Evolutionary conservation across 495 filamentous ascomycete species (phyloP).

Genomic region (Pyronema omphalodes): DNA sequence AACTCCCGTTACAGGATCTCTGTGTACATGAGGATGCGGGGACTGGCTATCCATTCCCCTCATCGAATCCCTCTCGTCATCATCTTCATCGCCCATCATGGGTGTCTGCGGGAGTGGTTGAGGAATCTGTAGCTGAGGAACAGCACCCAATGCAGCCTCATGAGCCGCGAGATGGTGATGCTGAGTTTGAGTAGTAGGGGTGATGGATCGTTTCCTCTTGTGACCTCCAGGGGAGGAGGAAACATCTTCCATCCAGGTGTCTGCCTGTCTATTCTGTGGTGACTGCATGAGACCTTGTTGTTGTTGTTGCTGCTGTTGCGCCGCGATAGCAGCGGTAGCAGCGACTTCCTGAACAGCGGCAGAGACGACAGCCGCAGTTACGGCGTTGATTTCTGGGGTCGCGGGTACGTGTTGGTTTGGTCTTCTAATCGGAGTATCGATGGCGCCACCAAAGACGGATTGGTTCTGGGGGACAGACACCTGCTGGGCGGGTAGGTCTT

Average conservation of each 20-base stretch:
- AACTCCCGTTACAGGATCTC: not conserved
- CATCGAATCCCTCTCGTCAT: not conserved
- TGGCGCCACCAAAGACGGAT: too few relatives aligned
- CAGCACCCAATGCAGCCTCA: conserved; percentile 15
- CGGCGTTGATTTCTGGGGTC: not conserved
- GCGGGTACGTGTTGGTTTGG: not conserved
- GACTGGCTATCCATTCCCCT: not conserved
- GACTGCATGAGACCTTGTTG: conserved; percentile 8
- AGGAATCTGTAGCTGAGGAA: not conserved
- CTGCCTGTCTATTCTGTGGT: conserved; percentile 7
- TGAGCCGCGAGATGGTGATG: conserved; percentile 22
- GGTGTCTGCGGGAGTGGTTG: not conserved
- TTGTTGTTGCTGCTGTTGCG: not conserved
- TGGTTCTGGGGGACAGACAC: not conserved
- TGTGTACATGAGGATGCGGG: not conserved
- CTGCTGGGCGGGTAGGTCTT: not conserved
- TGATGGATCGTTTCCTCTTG: conserved; percentile 22
- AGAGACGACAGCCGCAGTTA: conserved; percentile 12
- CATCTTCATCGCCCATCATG: not conserved
- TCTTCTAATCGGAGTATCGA: too few relatives aligned
- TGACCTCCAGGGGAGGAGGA: conserved; percentile 38
- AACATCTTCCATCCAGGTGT: conserved; percentile 33
- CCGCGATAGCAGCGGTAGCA: not conserved
- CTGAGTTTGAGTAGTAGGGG: conserved; percentile 19
- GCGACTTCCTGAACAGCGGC: not conserved